Evolutionary conservation across 176 grass and related monocot species (phyloP), one percentile per base, ranked within the genome.

Genomic region (Eragrostis curvula): DNA sequence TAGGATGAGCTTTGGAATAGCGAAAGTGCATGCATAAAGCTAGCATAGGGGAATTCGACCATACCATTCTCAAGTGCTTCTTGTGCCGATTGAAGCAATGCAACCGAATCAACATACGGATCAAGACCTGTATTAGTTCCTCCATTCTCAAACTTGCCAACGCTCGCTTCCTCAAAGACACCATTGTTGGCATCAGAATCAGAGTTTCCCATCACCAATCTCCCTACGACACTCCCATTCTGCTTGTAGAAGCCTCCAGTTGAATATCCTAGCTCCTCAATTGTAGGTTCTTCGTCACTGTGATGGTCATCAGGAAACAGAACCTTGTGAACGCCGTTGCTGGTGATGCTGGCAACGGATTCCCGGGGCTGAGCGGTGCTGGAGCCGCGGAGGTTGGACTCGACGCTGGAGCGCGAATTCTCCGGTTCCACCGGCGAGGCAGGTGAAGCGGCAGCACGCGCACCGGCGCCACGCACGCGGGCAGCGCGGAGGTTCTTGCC

Each of bases 61-160:
- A 66, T 95, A 99, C 97, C 97, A 80, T 87, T 94, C 94, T 94
- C 93, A 77, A 99, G 87, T 30, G 85, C 87, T 84, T 96, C 91
- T 67, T 99, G 85, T 45, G 89, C 74, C 55, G 89, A 84, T 55
- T 87, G 80, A 60, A 99, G 93, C 71, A 86, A 64, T 5, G 47
- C 69, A 71, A 96, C 66, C 0, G 93, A 92, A 60, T 92, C 79
- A 0, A 70, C 47, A 78, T 96, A 91, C 0, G 81, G 81, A 80
- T 92, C 88, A 79, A 85, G 64, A 74, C 64, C 66, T 59, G 88
- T 64, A 86, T 79, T 83, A 32, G 69, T 72, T 61, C 74, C 87
- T 71, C 79, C 82, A 83, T 87, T 94, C 30, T 83, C 74, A 75
- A 55, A 65, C 60, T 89, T 97, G 61, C 45, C 78, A 1, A 46